Conservation (phyloP, 129 eudicot genomes). For the Flaveria ramosissima region DNA sequence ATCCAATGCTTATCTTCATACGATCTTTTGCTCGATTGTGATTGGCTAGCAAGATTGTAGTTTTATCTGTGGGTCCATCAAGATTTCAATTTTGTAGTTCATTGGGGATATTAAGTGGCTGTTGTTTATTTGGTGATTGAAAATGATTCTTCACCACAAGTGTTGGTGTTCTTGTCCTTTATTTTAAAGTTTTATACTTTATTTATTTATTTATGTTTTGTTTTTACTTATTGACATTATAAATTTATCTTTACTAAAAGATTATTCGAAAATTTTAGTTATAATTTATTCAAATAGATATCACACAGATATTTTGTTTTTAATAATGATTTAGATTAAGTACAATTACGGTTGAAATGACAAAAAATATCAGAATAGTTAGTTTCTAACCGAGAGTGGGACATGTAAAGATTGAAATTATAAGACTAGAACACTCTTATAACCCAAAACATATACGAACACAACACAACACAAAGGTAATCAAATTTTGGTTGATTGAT, state of each 20-base stretch:
- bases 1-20: constrained; percentile 33
- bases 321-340: background rate
- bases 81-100: background rate
- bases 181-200: background rate
- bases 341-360: no score
- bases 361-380: no score
- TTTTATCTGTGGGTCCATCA: constrained; percentile 21
- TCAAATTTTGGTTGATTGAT: no score
- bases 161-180: constrained; percentile 18
- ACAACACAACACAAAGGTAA: no score
- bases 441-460: no score
- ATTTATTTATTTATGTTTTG: background rate
- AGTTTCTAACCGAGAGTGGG: no score
- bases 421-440: no score
- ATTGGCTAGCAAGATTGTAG: constrained; percentile 33
- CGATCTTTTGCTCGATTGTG: constrained; percentile 30
- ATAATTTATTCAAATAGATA: background rate
- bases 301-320: background rate
- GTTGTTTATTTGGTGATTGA: constrained; percentile 18
- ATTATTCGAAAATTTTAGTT: background rate
- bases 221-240: background rate
- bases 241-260: background rate
- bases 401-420: no score
- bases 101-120: constrained; percentile 17
- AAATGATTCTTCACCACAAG: constrained; percentile 21